Base-by-base conservation (phyloP, 2,329 filamentous ascomycete species). In the Raffaelea albimanens region DNA sequence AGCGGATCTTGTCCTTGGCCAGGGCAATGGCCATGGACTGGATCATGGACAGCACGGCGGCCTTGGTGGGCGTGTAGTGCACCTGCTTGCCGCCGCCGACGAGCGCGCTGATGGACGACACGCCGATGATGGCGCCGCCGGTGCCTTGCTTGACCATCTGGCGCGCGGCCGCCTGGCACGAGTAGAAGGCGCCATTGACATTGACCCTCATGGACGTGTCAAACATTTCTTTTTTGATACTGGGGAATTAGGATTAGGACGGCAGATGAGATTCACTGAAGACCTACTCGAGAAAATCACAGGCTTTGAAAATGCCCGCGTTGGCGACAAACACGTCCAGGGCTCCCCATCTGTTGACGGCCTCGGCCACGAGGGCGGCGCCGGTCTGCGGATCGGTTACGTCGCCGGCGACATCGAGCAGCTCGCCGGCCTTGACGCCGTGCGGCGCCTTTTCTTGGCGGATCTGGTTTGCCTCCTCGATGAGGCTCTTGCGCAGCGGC, bases 281-380 rank as follows among this genome's bases (percentile, higher is more conserved):
- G 25, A 29, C 25, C 13, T 29, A 29, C 25, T 16, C n/a, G 8
- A 95, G 67, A 60, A 96, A 94, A 54, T 94, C 85, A 48, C 83
- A 82, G 64, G 95, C 95, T 53, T 85, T 78, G 70, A 88, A 95
- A 50, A 95, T 77, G 5, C 89, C 89, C 3, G 89, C 89, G 67
- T 95, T 95, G 61, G 81, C 86, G 21, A 95, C 84, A 63, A 90
- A 90, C 8, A 95, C 70, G 64, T 87, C 83, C 34, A 88, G 66
- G 7, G 78, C 70, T 1, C 66, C 65, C 44, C 44, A 45, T 22
- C 40, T 23, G 21, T 31, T 19, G 7, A 29, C 25, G 7, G 25
- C 13, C 25, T 29, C 25, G 25, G 69, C 66, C 5, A 95, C 82
- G 21, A 95, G 74, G 23, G 74, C 67, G 40, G 72, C 68, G 9